Percentiles rank a stretch among this genome's conserved stretches.
phyloP scores from a whole-genome alignment of 495 filamentous ascomycete species.

The Penicillium dipodomyicola region DNA sequence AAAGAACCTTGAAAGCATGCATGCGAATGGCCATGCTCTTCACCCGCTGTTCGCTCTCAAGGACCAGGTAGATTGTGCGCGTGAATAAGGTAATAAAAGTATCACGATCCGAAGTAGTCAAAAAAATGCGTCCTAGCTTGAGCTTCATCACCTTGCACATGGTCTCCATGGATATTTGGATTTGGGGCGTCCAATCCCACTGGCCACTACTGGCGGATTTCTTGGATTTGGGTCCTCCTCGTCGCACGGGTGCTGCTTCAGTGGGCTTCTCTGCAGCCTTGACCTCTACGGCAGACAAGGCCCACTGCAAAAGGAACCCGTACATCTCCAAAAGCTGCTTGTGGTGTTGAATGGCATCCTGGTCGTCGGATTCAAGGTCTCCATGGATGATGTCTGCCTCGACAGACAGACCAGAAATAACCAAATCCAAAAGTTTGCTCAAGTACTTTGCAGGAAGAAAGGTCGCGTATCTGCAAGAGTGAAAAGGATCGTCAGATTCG shows the following conservation, averaged over 20 bases:
- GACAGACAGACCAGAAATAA: constrained; percentile 89
- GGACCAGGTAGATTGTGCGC: constrained; percentile 85
- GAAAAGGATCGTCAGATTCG: constrained; percentile 61
- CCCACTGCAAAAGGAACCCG: constrained; percentile 93
- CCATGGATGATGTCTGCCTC: constrained; percentile 83
- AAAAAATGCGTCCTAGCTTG: constrained; percentile 86
- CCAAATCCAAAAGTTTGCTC: constrained; percentile 89
- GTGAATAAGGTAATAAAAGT: constrained; percentile 93
- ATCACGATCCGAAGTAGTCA: constrained; percentile 95
- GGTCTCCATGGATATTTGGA: constrained; percentile 82
- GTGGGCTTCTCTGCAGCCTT: constrained; percentile 87
- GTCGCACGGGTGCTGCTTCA: constrained; percentile 61
- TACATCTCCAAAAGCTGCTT: constrained; percentile 92
- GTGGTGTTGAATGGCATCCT: constrained; percentile 79
- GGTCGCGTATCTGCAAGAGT: constrained; percentile 72
- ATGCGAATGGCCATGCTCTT: constrained; percentile 90
- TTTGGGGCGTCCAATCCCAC: constrained; percentile 86
- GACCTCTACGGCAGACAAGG: constrained; percentile 84
- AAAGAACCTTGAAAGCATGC: constrained; percentile 95
- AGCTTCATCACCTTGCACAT: constrained; percentile 97
- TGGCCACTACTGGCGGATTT: constrained; percentile 69
- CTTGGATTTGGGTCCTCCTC: constrained; percentile 78
- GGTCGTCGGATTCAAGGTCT: constrained; percentile 88
- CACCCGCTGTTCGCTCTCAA: constrained; percentile 90
- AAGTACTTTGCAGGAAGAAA: constrained; percentile 74